Conservation (phyloP, 2,329 filamentous ascomycete genomes). For the Beauveria scarabaeidicola region DNA sequence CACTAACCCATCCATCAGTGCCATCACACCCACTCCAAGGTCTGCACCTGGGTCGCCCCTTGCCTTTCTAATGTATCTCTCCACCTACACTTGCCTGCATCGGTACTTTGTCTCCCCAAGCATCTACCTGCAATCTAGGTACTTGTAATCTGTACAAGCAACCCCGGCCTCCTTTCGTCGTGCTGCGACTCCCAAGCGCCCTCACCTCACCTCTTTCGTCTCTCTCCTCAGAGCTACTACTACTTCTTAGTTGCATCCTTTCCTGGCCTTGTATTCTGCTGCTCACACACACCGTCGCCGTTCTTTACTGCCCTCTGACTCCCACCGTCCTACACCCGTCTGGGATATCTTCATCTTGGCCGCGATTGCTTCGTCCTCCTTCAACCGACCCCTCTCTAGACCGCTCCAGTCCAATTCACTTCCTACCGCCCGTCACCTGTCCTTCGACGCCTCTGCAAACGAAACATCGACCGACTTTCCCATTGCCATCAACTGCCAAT, state of each 20-base stretch:
- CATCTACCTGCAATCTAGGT: neutral
- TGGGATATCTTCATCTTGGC: neutral
- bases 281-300: neutral
- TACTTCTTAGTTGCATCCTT: constrained; percentile 8
- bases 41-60: neutral
- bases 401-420: neutral
- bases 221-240: neutral
- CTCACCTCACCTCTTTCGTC: constrained; percentile 3
- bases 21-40: too few relatives aligned
- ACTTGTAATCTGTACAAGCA: neutral
- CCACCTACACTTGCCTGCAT: neutral
- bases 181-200: neutral
- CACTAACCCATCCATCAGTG: neutral
- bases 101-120: neutral
- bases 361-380: neutral
- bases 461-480: neutral
- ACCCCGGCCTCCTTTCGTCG: neutral
- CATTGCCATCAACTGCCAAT: neutral
- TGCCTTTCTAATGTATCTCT: neutral
- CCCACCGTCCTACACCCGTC: neutral
- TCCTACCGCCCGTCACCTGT: neutral
- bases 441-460: neutral
- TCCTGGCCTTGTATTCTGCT: neutral
- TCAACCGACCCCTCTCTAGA: neutral
- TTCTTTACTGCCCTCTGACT: neutral